Base-by-base conservation (phyloP, 257 asterid genomes). In the Verbena officinalis region DNA sequence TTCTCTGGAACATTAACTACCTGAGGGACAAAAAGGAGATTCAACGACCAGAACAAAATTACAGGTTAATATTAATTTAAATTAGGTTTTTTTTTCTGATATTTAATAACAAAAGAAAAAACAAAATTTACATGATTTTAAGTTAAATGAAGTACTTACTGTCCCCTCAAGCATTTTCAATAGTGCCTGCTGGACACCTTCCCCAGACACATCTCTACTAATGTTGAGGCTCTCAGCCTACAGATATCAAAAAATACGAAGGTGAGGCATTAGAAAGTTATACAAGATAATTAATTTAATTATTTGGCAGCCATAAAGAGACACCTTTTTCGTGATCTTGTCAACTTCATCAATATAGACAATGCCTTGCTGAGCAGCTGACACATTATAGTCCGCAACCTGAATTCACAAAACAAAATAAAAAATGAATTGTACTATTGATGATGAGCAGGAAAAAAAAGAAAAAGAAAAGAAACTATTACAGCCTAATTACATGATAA, bases 81-180 rank as follows among this genome's bases (percentile, higher is more conserved):
- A 36, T 3, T 36, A 36, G 40, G 8, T 9, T 36, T 36, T 7
- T 30, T 30, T 30, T 30, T n/a, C n/a, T n/a, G n/a, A n/a, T n/a
- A n/a, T n/a, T n/a, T n/a, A n/a, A n/a, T n/a, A n/a, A n/a, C n/a
- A n/a, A n/a, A n/a, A n/a, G 33, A 2, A 27, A 27, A 2, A 27
- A 27, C 33, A 7, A 42, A 34, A 22, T 40, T 12, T 42, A 48
- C 24, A 15, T 24, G 3, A 57, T 38, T 5, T 38, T 2, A 5
- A 12, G 10, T 38, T 11, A 67, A 48, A 65, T 50, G 56, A 27
- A 70, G 65, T 73, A 74, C 96, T 85, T 78, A 94, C 99, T 54
- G 97, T 94, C 50, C 99, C 97, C 83, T 94, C 97, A n/a, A 94
- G 99, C 97, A 94, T 94, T 80, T 94, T 94, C 77, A 94, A 72